Evolutionary conservation across 345 rosid genomes (phyloP), one percentile per base, ranked within the genome.

Genomic region (Citrus trifoliata): DNA sequence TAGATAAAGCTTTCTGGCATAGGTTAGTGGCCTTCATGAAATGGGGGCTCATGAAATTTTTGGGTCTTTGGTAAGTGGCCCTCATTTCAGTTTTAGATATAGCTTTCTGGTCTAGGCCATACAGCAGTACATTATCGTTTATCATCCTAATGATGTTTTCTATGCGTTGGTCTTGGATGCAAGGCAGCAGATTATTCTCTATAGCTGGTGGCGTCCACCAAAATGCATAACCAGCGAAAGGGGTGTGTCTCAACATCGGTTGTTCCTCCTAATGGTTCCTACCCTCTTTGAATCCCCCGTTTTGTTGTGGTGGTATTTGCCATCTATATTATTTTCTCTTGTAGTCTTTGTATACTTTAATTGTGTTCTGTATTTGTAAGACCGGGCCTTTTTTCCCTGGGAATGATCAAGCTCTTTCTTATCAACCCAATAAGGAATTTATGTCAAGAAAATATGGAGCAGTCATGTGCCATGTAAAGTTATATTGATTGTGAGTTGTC

Each of bases 121-220:
- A 16, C 53, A 35, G 22, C 33, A 25, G 63, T 19, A 13, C n/a
- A 70, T 33, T 37, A 25, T 73, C 24, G 32, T 24, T 55, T 18
- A 42, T 42, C 24, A 48, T 48, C n/a, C 25, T 73, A 68, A 79
- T 37, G 16, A 42, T 62, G 38, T 46, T 59, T 51, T 53, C n/a
- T 72, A 21, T 73, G 40, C 62, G 68, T 73, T 42, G 13, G 48
- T 71, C 16, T 69, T 74, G 66, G 42, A 37, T 66, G 65, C 56
- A 37, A 58, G 75, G 42, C 28, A 48, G 67, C 71, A 79, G 75
- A 76, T 82, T 66, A 67, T 58, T 82, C 24, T 24, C 42, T 70
- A 62, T 35, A 46, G 46, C 27, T 58, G 22, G 53, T 58, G 78
- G 78, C 35, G 6, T 46, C 28, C 9, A n/a, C 65, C 74, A 58